These are phyloP conservation scores for Trichosporon coremiiforme DNA, from an alignment of 1,284 basidiomycete species.

Conservation along the genomic window DNA sequence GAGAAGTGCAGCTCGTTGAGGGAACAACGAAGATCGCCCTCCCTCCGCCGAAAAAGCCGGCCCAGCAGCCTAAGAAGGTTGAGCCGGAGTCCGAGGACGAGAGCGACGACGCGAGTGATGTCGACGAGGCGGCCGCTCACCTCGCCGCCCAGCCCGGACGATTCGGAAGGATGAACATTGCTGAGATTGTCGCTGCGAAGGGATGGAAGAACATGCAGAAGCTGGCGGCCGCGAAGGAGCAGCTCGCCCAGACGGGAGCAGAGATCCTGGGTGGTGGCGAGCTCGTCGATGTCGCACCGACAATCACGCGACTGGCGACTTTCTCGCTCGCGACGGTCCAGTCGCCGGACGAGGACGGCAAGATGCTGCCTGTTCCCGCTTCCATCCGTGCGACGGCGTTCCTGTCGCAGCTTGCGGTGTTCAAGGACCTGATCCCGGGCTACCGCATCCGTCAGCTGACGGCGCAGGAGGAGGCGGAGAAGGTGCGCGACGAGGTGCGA, in stretches of 20 bases:
- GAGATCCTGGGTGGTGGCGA: slow-evolving; percentile 76
- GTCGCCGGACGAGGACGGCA: slow-evolving; percentile 58
- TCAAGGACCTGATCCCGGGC: slow-evolving; percentile 92
- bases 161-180: slow-evolving; percentile 77
- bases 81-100: slow-evolving; percentile 57
- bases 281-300: slow-evolving; percentile 63
- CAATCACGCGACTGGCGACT: slow-evolving; percentile 79
- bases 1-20: slow-evolving; percentile 64
- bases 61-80: slow-evolving; percentile 54
- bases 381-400: slow-evolving; percentile 85
- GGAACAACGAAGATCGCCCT: slow-evolving; percentile 57
- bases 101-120: slow-evolving; percentile 59
- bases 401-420: slow-evolving; percentile 88
- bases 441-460: slow-evolving; percentile 80
- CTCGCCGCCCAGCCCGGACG: slow-evolving; percentile 57
- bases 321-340: slow-evolving; percentile 75
- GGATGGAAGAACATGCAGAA: slow-evolving; percentile 66
- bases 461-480: slow-evolving; percentile 86
- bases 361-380: slow-evolving; percentile 70
- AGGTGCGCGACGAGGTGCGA: slow-evolving; percentile 90
- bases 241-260: slow-evolving; percentile 84
- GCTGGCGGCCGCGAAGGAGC: slow-evolving; percentile 80
- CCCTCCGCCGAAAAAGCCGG: slow-evolving; percentile 46
- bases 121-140: slow-evolving; percentile 53
- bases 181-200: slow-evolving; percentile 66